Percentiles rank a stretch among this genome's conserved stretches.
Conservation (phyloP, 176 grass and related monocot species). For the Cymbopogon citratus region DNA sequence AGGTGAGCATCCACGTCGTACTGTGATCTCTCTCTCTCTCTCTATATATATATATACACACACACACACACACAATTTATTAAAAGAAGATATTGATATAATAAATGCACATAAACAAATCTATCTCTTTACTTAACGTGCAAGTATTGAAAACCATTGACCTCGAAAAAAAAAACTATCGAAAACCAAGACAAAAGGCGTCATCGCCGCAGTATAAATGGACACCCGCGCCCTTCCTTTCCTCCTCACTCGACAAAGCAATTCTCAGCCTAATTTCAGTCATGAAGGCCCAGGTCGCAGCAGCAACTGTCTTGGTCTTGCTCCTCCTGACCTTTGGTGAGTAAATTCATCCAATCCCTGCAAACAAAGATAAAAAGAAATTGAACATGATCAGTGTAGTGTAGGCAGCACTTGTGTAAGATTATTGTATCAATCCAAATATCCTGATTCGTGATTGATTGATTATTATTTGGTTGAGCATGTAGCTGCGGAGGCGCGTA, state of each 20-base stretch:
- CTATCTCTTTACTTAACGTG: background rate
- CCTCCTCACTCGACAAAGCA: background rate
- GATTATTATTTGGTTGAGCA: background rate
- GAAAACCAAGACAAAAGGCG: background rate
- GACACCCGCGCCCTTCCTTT: background rate
- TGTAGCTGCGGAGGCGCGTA: background rate
- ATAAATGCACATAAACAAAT: background rate
- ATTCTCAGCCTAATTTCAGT: background rate
- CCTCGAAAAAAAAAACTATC: too few species aligned
- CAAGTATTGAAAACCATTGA: background rate
- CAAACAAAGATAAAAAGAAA: too few species aligned
- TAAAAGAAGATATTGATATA: background rate
- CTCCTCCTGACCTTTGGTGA: conserved; percentile 2
- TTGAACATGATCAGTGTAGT: background rate
- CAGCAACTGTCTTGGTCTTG: background rate
- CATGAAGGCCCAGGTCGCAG: background rate
- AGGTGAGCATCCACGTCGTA: too few species aligned
- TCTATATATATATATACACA: too few species aligned
- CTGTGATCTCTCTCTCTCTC: too few species aligned
- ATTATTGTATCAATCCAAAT: background rate
- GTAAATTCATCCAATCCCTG: background rate
- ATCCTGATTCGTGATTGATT: background rate
- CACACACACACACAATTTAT: too few species aligned
- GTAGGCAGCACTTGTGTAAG: background rate
- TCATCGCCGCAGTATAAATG: background rate